Evolutionary conservation across 2,329 filamentous ascomycete genomes (phyloP).

Genomic region (Colletotrichum ledebouriae): DNA sequence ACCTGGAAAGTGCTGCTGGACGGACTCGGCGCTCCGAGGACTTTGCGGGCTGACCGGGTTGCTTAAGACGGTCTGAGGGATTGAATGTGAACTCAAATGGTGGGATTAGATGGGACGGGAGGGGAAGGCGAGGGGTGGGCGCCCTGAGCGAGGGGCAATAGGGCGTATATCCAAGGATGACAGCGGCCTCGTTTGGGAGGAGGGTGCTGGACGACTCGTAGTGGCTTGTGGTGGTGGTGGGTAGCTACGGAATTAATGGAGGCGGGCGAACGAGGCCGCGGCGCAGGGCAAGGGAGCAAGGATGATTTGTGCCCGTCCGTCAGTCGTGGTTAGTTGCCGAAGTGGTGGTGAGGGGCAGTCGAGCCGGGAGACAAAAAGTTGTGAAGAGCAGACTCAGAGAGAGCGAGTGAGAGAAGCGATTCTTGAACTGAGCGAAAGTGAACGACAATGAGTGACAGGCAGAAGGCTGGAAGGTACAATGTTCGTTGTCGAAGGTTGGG

Average conservation of each 20-base stretch:
- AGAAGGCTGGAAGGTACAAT: not conserved
- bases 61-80: slow-evolving; percentile 22
- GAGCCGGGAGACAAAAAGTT: slow-evolving; percentile 8
- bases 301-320: slow-evolving; percentile 19
- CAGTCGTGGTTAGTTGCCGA: slow-evolving; percentile 36
- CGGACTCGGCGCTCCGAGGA: slow-evolving; percentile 31
- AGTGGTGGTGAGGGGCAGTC: slow-evolving; percentile 31
- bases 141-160: slow-evolving; percentile 14
- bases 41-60: slow-evolving; percentile 30
- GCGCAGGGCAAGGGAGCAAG: slow-evolving; percentile 39
- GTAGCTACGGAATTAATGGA: slow-evolving; percentile 11
- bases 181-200: slow-evolving; percentile 24
- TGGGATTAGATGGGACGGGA: slow-evolving; percentile 40
- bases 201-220: not conserved
- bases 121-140: slow-evolving; percentile 14
- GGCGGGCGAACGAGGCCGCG: not conserved
- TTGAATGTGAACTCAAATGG: slow-evolving; percentile 16
- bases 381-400: not conserved
- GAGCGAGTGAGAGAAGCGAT: no score
- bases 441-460: slow-evolving; percentile 7
- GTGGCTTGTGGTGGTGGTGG: slow-evolving; percentile 8
- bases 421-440: not conserved
- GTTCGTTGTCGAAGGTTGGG: slow-evolving; percentile 8
- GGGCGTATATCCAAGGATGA: slow-evolving; percentile 33
- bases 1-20: slow-evolving; percentile 31